A percentile compares a stretch with the other conserved stretches of the same genome.
Conservation (phyloP, 2,329 filamentous ascomycete species). For the Tricladium varicosporioides region DNA sequence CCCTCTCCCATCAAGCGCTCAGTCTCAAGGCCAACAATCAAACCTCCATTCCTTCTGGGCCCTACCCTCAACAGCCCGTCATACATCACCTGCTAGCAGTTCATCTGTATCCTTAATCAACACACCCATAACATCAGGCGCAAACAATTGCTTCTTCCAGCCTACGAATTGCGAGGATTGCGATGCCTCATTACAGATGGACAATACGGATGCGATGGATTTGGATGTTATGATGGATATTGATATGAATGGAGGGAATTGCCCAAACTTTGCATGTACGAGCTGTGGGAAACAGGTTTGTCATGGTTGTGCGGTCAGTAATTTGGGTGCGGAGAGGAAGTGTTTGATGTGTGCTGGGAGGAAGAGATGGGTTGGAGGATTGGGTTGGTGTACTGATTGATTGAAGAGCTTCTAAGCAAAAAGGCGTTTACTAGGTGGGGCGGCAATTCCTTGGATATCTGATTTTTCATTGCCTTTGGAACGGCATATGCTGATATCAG, state of each 20-base stretch:
- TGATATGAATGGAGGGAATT: conserved; percentile 35
- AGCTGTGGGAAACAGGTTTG: conserved; percentile 56
- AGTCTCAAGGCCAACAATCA: conserved; percentile 38
- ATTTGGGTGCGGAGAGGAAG: conserved; percentile 51
- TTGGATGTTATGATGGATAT: conserved; percentile 39
- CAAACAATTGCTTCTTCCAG: conserved; percentile 22
- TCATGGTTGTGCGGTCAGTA: conserved; percentile 57
- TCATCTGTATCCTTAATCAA: conserved; percentile 27
- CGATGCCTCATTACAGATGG: conserved; percentile 34
- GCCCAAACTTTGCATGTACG: conserved; percentile 40
- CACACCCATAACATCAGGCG: conserved; percentile 10
- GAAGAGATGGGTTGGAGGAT: conserved; percentile 22
- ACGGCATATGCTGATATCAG: no score
- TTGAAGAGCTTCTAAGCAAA: background rate
- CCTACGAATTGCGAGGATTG: conserved; percentile 54
- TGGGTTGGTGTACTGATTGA: conserved; percentile 17
- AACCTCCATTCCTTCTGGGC: conserved; percentile 62
- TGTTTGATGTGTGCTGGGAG: conserved; percentile 50
- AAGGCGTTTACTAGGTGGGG: background rate
- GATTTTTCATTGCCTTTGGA: no score
- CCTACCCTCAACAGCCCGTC: conserved; percentile 37
- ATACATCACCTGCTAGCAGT: conserved; percentile 34
- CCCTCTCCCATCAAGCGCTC: conserved; percentile 15
- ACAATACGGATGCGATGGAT: conserved; percentile 39
- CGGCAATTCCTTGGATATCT: no score